Base-by-base conservation (phyloP, 306 rosid species). In the Trifolium subterraneum region DNA sequence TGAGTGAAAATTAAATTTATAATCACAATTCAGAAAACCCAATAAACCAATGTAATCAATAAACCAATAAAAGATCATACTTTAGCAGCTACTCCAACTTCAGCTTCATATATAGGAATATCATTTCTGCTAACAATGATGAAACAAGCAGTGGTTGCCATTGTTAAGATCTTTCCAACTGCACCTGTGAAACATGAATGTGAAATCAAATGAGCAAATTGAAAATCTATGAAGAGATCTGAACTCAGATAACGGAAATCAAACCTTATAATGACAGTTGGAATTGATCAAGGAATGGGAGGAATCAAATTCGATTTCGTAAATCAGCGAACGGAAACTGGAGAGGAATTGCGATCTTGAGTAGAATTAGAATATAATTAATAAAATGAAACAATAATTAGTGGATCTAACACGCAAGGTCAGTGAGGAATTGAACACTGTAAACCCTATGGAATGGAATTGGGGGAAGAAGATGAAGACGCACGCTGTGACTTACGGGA, bases 111-210 rank as follows among this genome's bases (percentile, higher is more conserved):
- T 51, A 94, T 94, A 18, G 98, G 98, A 74, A 94, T 91, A 73
- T 94, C 96, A 68, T 88, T 94, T 86, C 98, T 83, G 86, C 98
- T 91, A 75, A 94, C 97, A 70, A 94, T 94, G 79, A 94, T 88
- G 87, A 94, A 94, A 82, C 97, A 94, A 64, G 98, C 98, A 9
- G 97, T 91, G 59, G 89, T 84, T 52, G 97, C 96, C 98, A 94
- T 93, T 80, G 29, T 55, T 25, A 33, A 81, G 2, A 71, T 16
- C 72, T 75, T 80, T 39, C 42, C 25, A 72, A 65, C 50, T 23
- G 58, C 25, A 52, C 4, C 76, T 50, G 42, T 15, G 7, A 54
- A 70, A 51, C 13, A 19, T 11, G 38, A 36, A 70, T n/a, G 12
- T 36, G 20, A 11, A 59, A 18, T 20, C 6, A 59, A 47, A 23